These are phyloP conservation scores for Anisodus tanguticus DNA, from an alignment of 257 asterid species.

Conservation along the genomic window DNA sequence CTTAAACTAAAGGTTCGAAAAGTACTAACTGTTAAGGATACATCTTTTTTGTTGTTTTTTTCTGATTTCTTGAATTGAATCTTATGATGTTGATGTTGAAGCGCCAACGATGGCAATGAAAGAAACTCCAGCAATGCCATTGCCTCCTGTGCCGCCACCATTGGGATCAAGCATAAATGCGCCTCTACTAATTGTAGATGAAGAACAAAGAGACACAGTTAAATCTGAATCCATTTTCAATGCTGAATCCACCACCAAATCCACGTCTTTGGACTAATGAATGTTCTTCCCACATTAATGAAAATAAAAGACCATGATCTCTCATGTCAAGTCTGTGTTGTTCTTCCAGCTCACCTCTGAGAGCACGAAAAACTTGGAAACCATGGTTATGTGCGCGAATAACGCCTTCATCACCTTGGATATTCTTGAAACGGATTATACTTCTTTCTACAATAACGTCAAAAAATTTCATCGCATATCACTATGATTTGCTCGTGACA, in stretches of 20 bases:
- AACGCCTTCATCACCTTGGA: conserved; percentile 6
- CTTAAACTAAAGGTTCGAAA: too few relatives aligned
- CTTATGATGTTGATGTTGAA: conserved; percentile 13
- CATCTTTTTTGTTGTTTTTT: too few relatives aligned
- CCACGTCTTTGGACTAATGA: neutral
- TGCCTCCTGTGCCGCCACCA: neutral
- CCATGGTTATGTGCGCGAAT: neutral
- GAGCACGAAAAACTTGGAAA: neutral
- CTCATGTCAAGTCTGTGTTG: neutral
- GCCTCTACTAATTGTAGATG: conserved; percentile 6
- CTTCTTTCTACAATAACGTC: neutral
- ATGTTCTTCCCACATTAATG: neutral
- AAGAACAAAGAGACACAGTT: neutral
- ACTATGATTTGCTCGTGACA: neutral
- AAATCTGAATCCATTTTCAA: neutral
- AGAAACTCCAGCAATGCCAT: neutral
- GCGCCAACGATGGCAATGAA: neutral
- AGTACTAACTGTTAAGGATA: too few relatives aligned
- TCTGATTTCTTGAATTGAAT: neutral
- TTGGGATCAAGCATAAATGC: neutral
- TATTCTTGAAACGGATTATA: conserved; percentile 6
- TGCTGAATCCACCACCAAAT: neutral
- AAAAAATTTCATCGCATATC: neutral
- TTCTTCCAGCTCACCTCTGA: conserved; percentile 15
- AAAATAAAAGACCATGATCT: neutral